Evolutionary conservation across 208 protist genomes (phyloP).

Genomic region (Herpetomonas samuelpessoai): DNA sequence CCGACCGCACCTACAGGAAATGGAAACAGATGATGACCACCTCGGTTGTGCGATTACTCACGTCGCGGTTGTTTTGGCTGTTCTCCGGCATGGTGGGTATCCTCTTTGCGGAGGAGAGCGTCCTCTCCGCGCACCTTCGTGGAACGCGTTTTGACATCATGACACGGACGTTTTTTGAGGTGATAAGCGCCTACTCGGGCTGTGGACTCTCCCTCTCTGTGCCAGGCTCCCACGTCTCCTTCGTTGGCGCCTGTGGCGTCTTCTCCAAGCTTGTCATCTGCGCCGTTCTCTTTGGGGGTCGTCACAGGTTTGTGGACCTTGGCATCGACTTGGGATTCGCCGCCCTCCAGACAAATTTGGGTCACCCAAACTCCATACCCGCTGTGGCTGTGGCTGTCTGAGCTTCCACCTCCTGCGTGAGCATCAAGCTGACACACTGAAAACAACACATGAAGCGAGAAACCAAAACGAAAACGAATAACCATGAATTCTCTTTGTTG

Average conservation of each 20-base stretch:
- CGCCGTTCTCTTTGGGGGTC: conserved; percentile 63
- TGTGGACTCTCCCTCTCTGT: conserved; percentile 66
- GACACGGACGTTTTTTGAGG: conserved; percentile 74
- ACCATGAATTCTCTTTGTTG: too few relatives aligned
- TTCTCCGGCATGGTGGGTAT: conserved; percentile 59
- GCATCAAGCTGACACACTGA: too few relatives aligned
- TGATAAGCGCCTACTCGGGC: conserved; percentile 70
- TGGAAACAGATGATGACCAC: conserved; percentile 71
- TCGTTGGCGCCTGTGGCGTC: conserved; percentile 37
- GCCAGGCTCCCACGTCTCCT: conserved; percentile 31
- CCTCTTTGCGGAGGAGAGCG: conserved; percentile 50
- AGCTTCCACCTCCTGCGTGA: too few relatives aligned
- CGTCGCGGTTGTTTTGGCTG: conserved; percentile 78
- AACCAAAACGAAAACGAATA: too few relatives aligned
- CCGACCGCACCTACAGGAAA: conserved; percentile 68
- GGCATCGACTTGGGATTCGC: conserved; percentile 70
- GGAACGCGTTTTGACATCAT: conserved; percentile 61
- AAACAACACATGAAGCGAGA: too few relatives aligned
- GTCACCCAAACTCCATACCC: too few relatives aligned
- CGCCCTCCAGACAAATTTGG: conserved; percentile 30
- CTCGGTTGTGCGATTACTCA: conserved; percentile 58
- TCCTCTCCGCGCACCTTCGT: conserved; percentile 16
- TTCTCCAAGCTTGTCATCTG: conserved; percentile 62
- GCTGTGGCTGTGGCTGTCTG: too few relatives aligned
- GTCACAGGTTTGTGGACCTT: conserved; percentile 78